Evolutionary conservation across 805 yeast genomes (phyloP).

Genomic region (Yarrowia sp.): DNA sequence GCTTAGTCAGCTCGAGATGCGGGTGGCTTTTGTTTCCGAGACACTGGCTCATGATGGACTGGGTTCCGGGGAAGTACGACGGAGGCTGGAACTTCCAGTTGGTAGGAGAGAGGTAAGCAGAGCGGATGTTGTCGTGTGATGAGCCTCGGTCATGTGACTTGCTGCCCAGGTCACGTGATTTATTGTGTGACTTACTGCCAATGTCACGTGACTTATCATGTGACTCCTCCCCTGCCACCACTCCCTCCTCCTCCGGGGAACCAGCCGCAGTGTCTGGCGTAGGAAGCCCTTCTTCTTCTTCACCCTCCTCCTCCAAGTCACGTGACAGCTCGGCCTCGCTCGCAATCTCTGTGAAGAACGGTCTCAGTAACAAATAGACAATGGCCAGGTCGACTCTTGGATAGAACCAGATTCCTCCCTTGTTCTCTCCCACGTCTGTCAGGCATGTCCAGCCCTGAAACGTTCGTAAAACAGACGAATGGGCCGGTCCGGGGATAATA

Average conservation of each 20-base stretch:
- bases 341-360: background rate
- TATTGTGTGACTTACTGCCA: too few species aligned
- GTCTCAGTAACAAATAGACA: background rate
- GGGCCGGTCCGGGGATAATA: background rate
- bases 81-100: background rate
- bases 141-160: too few species aligned
- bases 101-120: slow-evolving; percentile 1
- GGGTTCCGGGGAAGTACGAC: slow-evolving; percentile 6
- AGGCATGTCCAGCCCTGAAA: slow-evolving; percentile 30
- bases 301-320: background rate
- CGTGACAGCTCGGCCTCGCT: background rate
- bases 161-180: background rate
- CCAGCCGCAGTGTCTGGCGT: background rate
- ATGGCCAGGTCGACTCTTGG: background rate
- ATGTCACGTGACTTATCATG: background rate
- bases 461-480: slow-evolving; percentile 1
- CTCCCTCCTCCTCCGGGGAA: background rate
- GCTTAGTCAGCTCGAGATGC: background rate
- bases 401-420: slow-evolving; percentile 18
- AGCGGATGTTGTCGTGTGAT: background rate
- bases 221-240: too few species aligned
- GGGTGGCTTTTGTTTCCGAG: slow-evolving; percentile 19
- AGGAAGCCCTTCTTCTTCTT: background rate
- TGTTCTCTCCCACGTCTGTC: slow-evolving; percentile 12
- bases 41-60: background rate